phyloP scores from a whole-genome alignment of 257 asterid species.

The Coffea eugenioides region DNA sequence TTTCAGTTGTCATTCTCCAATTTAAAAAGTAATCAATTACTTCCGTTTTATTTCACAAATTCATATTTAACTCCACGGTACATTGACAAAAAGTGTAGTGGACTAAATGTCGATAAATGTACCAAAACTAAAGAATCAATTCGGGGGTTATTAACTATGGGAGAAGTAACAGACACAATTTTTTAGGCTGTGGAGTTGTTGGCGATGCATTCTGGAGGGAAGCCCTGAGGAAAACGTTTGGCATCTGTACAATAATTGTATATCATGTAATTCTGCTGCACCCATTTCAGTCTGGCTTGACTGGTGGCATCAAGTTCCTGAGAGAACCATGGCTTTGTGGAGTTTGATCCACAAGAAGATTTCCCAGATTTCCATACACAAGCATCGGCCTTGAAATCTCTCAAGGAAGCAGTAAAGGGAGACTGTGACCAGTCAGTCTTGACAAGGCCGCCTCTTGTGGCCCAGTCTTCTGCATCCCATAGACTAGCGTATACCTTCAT shows the following conservation, averaged over 20 bases:
- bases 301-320: constrained; percentile 16
- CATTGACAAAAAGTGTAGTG: background rate
- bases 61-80: background rate
- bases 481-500: constrained; percentile 28
- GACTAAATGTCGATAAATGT: background rate
- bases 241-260: constrained; percentile 39
- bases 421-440: constrained; percentile 46
- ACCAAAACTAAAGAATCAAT: background rate
- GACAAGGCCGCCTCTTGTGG: constrained; percentile 43
- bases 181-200: background rate
- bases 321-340: constrained; percentile 8
- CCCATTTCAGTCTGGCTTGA: constrained; percentile 32
- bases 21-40: too few species aligned
- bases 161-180: background rate
- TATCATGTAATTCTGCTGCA: constrained; percentile 42
- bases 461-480: constrained; percentile 45
- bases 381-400: constrained; percentile 28
- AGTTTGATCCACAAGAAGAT: constrained; percentile 21
- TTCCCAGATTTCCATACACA: constrained; percentile 33
- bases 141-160: background rate
- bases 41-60: too few species aligned
- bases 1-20: too few species aligned
- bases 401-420: constrained; percentile 34
- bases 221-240: constrained; percentile 30
- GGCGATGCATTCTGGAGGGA: constrained; percentile 18